Evolutionary conservation across 2,329 filamentous ascomycete species (phyloP).

Genomic region (Thielaviopsis ethacetica): DNA sequence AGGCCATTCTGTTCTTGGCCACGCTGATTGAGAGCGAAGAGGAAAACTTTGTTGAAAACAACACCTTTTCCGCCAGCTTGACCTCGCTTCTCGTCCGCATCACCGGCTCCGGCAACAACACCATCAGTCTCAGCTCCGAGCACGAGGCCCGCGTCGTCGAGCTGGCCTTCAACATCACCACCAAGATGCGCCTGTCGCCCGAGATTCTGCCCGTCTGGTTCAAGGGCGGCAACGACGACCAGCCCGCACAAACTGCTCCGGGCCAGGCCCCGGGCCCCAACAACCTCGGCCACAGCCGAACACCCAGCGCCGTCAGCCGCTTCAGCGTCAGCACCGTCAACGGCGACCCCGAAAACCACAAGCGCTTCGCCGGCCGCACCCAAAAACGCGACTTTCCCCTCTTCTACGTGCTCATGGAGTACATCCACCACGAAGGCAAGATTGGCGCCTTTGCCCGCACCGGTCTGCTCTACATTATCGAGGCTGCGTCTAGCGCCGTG

Average conservation of each 20-base stretch:
- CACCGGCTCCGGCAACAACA: constrained; percentile 44
- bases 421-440: constrained; percentile 88
- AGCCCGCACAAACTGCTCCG: constrained; percentile 9
- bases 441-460: constrained; percentile 93
- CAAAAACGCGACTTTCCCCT: constrained; percentile 88
- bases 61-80: constrained; percentile 69
- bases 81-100: constrained; percentile 75
- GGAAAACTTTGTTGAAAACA: constrained; percentile 81
- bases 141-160: constrained; percentile 84
- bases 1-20: constrained; percentile 74
- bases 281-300: constrained; percentile 21
- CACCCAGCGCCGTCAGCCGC: constrained; percentile 6
- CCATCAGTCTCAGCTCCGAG: constrained; percentile 57
- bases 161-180: constrained; percentile 86
- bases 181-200: constrained; percentile 84
- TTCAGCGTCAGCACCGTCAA: constrained; percentile 2
- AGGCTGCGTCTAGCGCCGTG: constrained; percentile 70
- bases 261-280: constrained; percentile 4
- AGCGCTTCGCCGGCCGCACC: constrained; percentile 67
- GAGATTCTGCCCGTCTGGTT: constrained; percentile 87
- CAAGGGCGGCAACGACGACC: constrained; percentile 35
- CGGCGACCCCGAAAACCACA: constrained; percentile 40
- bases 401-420: constrained; percentile 90
- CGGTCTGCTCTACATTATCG: constrained; percentile 86
- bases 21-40: constrained; percentile 92